Evolutionary conservation across 257 asterid species (phyloP).

Genomic region (Solanum ossicruentum): DNA sequence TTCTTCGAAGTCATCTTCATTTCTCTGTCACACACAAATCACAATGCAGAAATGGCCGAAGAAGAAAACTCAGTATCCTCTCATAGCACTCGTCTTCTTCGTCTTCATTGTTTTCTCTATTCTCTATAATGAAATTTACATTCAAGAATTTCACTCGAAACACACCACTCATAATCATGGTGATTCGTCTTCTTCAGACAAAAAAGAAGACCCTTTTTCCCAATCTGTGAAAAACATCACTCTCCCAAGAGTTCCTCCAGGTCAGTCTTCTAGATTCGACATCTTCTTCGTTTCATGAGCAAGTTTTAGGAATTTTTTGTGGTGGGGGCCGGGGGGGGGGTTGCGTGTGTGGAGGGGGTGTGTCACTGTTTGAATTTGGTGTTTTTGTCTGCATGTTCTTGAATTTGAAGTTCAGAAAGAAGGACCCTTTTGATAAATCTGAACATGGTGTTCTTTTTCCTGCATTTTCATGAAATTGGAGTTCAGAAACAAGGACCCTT

Average conservation of each 20-base stretch:
- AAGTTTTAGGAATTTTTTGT: background rate
- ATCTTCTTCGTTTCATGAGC: background rate
- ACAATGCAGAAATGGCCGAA: slow-evolving; percentile 55
- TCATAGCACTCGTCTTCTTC: slow-evolving; percentile 36
- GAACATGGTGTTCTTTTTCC: background rate
- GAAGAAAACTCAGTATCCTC: slow-evolving; percentile 48
- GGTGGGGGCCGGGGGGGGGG: background rate
- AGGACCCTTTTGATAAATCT: background rate
- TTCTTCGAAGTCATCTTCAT: background rate
- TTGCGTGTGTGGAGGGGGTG: accelerated
- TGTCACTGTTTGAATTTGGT: background rate
- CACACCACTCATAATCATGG: background rate
- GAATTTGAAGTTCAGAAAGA: background rate
- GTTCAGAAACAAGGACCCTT: background rate
- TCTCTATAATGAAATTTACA: slow-evolving; percentile 41
- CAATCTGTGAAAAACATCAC: slow-evolving; percentile 12
- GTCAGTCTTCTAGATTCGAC: slow-evolving; percentile 9
- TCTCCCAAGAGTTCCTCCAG: slow-evolving; percentile 24
- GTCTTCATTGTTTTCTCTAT: slow-evolving; percentile 41
- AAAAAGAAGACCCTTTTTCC: slow-evolving; percentile 6
- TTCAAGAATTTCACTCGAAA: slow-evolving; percentile 31
- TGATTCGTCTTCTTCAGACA: slow-evolving; percentile 3
- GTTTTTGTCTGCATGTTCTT: background rate
- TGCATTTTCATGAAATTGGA: slow-evolving; percentile 1
- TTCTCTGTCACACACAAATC: background rate